Percentiles rank a stretch among this genome's conserved stretches.
phyloP scores from a whole-genome alignment of 2,329 filamentous ascomycete species.

The Aspergillus tanneri region DNA sequence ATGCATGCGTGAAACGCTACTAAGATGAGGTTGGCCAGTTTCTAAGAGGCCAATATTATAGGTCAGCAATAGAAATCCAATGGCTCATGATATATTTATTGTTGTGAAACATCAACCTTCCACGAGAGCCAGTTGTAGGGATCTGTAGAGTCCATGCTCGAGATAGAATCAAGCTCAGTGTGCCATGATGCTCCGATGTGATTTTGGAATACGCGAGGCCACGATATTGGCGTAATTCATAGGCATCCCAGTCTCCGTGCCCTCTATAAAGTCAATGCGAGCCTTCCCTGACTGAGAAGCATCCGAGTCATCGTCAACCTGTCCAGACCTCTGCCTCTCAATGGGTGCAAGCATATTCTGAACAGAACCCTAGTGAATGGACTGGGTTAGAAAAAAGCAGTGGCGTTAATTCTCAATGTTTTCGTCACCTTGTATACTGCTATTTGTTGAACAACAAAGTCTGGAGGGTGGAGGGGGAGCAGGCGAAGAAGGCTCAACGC shows the following conservation, averaged over 20 bases:
- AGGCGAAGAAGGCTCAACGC: background rate
- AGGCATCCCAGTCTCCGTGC: slow-evolving; percentile 25
- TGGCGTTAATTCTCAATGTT: too few relatives aligned
- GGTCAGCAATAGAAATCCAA: slow-evolving; percentile 1
- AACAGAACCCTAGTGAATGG: background rate
- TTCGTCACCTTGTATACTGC: background rate
- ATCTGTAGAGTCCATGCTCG: slow-evolving; percentile 52
- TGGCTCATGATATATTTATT: background rate
- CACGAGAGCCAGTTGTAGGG: slow-evolving; percentile 58
- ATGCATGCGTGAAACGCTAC: slow-evolving; percentile 61
- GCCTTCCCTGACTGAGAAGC: slow-evolving; percentile 19
- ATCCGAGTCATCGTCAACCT: slow-evolving; percentile 15
- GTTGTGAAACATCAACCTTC: slow-evolving; percentile 42
- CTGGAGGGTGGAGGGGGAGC: background rate
- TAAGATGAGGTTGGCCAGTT: slow-evolving; percentile 54
- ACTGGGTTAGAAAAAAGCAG: background rate
- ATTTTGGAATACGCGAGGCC: slow-evolving; percentile 28
- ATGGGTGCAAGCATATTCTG: slow-evolving; percentile 25
- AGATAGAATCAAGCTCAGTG: slow-evolving; percentile 55
- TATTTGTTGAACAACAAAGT: background rate
- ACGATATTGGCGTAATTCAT: slow-evolving; percentile 29
- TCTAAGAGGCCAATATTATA: slow-evolving; percentile 36
- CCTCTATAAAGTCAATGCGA: slow-evolving; percentile 32
- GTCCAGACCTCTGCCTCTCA: slow-evolving; percentile 27
- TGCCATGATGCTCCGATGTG: slow-evolving; percentile 52